Percentiles rank a stretch among this genome's conserved stretches.
Evolutionary conservation across 352 stramenopile genomes (phyloP).

Genomic region (Lagenidium giganteum): DNA sequence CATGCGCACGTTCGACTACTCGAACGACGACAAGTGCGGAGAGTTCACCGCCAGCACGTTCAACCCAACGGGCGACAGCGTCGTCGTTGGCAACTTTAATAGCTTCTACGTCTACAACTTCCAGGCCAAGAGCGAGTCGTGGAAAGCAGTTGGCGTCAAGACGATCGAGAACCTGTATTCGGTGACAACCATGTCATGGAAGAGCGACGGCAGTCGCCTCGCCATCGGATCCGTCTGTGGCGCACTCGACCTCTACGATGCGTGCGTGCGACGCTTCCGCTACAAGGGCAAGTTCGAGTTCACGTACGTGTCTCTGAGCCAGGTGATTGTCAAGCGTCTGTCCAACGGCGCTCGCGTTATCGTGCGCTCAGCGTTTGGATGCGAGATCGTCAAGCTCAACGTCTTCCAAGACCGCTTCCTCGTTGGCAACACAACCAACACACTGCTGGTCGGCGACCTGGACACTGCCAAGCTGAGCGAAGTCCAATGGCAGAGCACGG

Average conservation of each 20-base stretch:
- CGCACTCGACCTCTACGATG: constrained; percentile 90
- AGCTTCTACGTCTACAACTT: constrained; percentile 89
- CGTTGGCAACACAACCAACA: constrained; percentile 90
- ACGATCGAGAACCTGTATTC: constrained; percentile 91
- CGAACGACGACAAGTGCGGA: constrained; percentile 69
- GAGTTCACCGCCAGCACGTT: constrained; percentile 79
- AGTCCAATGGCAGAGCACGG: constrained; percentile 87
- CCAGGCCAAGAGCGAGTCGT: constrained; percentile 78
- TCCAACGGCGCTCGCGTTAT: constrained; percentile 84
- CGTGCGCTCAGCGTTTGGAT: constrained; percentile 87
- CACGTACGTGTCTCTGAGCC: constrained; percentile 91
- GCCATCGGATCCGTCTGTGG: constrained; percentile 90
- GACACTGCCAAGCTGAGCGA: constrained; percentile 90
- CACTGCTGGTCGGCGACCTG: constrained; percentile 89
- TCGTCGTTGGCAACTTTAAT: constrained; percentile 93
- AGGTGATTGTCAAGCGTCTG: constrained; percentile 93
- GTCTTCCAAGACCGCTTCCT: constrained; percentile 92
- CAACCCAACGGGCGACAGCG: constrained; percentile 89
- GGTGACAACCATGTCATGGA: constrained; percentile 90
- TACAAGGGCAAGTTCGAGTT: constrained; percentile 96
- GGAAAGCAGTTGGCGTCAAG: constrained; percentile 78
- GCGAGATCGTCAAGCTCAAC: constrained; percentile 93
- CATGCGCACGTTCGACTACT: constrained; percentile 89
- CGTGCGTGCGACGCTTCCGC: constrained; percentile 85
- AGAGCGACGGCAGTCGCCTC: constrained; percentile 86